Percentiles rank a stretch among this genome's conserved stretches.
Conservation (phyloP, 306 rosid species). For the Oxytropis ochrocephala region DNA sequence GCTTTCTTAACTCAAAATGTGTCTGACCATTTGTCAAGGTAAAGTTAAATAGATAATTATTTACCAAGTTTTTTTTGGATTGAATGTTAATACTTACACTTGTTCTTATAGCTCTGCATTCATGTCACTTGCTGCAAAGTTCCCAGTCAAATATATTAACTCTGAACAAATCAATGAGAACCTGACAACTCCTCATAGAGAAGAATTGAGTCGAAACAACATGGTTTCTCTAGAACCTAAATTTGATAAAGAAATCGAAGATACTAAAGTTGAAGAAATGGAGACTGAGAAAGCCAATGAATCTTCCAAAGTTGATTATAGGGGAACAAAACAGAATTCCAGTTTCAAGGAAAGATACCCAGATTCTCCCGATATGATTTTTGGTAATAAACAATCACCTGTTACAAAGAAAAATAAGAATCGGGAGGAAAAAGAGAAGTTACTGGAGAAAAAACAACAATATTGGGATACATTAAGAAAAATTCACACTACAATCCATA, state of each 20-base stretch:
- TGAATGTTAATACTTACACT: too few relatives aligned
- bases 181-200: not conserved
- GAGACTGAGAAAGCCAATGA: not conserved
- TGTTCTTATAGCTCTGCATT: constrained; percentile 47
- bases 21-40: too few relatives aligned
- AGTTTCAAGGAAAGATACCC: not conserved
- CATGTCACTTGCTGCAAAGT: constrained; percentile 54
- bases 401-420: not conserved
- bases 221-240: not conserved
- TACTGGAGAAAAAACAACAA: too few relatives aligned
- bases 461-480: too few relatives aligned
- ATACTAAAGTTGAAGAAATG: not conserved
- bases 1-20: too few relatives aligned
- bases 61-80: too few relatives aligned
- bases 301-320: not conserved
- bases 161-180: not conserved
- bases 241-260: not conserved
- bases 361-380: not conserved
- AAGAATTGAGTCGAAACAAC: not conserved
- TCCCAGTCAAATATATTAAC: constrained; percentile 1
- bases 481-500: not conserved
- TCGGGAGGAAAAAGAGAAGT: too few relatives aligned
- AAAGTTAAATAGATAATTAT: too few relatives aligned
- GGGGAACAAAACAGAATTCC: not conserved
- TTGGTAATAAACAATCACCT: not conserved